These are phyloP conservation scores for Ensete glaucum DNA, from an alignment of 176 grass and related monocot genomes.

Conservation along the genomic window DNA sequence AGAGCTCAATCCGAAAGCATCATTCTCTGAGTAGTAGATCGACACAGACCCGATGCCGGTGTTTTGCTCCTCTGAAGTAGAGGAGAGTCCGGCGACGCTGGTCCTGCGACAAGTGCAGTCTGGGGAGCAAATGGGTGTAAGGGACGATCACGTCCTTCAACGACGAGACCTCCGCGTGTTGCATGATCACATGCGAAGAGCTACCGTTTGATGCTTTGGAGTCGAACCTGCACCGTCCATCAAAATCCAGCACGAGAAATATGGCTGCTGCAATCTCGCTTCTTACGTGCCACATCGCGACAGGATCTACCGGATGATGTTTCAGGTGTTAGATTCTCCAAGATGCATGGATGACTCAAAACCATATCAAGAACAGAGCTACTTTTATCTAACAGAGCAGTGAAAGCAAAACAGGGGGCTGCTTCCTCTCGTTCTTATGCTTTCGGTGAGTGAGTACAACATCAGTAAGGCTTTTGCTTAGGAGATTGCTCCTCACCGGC, in stretches of 20 bases:
- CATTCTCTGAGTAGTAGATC: no score
- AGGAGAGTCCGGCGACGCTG: conserved; percentile 44
- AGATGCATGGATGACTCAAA: background rate
- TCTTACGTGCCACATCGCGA: conserved; percentile 87
- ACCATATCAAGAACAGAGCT: no score
- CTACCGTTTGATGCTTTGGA: conserved; percentile 33
- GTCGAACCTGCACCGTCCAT: conserved; percentile 73
- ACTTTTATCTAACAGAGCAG: background rate
- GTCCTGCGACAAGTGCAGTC: conserved; percentile 39
- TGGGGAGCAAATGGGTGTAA: conserved; percentile 79
- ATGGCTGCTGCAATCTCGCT: conserved; percentile 64
- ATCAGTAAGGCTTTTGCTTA: background rate
- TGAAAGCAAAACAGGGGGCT: background rate
- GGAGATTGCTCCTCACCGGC: conserved; percentile 35
- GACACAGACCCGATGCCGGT: conserved; percentile 53
- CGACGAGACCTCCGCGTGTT: conserved; percentile 69
- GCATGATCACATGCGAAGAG: conserved; percentile 42
- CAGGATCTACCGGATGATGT: conserved; percentile 75
- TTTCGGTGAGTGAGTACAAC: no score
- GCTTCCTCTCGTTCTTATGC: no score
- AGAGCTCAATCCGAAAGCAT: no score
- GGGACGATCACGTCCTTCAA: conserved; percentile 89
- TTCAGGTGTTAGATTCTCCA: conserved; percentile 20
- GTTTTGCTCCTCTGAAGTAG: conserved; percentile 86
- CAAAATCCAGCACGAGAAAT: conserved; percentile 89